Percentiles rank a stretch among this genome's conserved stretches.
Conservation (phyloP, 2,329 filamentous ascomycete genomes). For the Aspergillus transmontanensis region DNA sequence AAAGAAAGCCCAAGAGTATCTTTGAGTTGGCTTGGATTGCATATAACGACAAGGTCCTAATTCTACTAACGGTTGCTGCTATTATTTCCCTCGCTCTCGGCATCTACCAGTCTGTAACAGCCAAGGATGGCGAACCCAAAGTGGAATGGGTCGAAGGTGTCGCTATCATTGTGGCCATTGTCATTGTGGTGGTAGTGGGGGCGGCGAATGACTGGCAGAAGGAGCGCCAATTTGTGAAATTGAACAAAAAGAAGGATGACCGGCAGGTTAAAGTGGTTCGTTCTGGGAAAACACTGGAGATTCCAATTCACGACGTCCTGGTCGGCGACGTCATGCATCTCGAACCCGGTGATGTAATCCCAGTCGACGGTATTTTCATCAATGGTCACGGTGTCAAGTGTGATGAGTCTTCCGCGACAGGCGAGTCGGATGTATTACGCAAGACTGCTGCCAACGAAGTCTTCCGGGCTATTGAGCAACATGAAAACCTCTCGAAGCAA, state of each 20-base stretch:
- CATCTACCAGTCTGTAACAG: constrained; percentile 70
- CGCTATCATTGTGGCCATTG: constrained; percentile 74
- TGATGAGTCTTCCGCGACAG: constrained; percentile 75
- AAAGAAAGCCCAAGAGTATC: constrained; percentile 70
- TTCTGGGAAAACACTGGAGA: constrained; percentile 70
- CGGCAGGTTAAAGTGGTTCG: constrained; percentile 73
- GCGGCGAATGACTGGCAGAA: constrained; percentile 84
- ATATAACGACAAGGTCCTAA: constrained; percentile 79
- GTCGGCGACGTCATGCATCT: constrained; percentile 74
- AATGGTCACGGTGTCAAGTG: constrained; percentile 67
- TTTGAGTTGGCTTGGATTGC: constrained; percentile 75
- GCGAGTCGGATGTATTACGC: constrained; percentile 72
- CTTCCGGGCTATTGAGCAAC: constrained; percentile 63
- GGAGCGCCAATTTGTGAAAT: constrained; percentile 76
- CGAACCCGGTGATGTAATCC: constrained; percentile 72
- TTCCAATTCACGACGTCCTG: constrained; percentile 70
- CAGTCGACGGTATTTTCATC: constrained; percentile 72
- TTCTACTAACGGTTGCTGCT: constrained; percentile 70
- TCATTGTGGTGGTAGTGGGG: constrained; percentile 74
- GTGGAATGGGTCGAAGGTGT: constrained; percentile 84
- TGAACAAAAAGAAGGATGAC: constrained; percentile 79
- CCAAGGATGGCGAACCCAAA: constrained; percentile 54
- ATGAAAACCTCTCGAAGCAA: constrained; percentile 63
- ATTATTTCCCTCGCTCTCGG: constrained; percentile 74
- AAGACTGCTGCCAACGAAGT: constrained; percentile 68